A percentile compares a stretch with the other conserved stretches of the same genome.
Conservation (phyloP, 2,329 filamentous ascomycete genomes). For the Colletotrichum simmondsii region DNA sequence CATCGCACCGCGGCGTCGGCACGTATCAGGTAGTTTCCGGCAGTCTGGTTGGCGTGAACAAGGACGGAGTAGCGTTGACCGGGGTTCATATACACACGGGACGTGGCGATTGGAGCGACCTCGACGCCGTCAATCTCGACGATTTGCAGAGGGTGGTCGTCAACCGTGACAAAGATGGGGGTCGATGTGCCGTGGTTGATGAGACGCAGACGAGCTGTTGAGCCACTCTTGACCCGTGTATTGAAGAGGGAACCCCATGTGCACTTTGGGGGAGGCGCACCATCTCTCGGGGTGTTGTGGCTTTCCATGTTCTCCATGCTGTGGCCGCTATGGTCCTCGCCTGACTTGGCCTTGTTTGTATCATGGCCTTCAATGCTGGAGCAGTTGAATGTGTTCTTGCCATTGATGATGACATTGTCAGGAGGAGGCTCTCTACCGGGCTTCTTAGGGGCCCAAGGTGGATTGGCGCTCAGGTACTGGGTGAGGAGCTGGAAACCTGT, state of each 20-base stretch:
- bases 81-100: conserved; percentile 50
- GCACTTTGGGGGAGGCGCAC: conserved; percentile 35
- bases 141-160: conserved; percentile 49
- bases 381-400: conserved; percentile 49
- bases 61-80: conserved; percentile 52
- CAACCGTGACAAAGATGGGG: conserved; percentile 51
- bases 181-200: conserved; percentile 53
- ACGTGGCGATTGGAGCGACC: conserved; percentile 44
- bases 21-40: conserved; percentile 48
- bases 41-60: conserved; percentile 44
- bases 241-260: conserved; percentile 44
- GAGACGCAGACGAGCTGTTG: conserved; percentile 47
- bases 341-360: conserved; percentile 36
- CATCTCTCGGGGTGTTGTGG: conserved; percentile 8
- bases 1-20: conserved; percentile 38
- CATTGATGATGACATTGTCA: conserved; percentile 54
- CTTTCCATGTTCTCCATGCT: conserved; percentile 14
- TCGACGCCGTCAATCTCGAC: conserved; percentile 54
- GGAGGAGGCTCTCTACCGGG: conserved; percentile 52
- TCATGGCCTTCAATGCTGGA: conserved; percentile 12
- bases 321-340: conserved; percentile 15
- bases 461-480: conserved; percentile 41
- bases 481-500: conserved; percentile 45
- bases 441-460: conserved; percentile 45
- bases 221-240: conserved; percentile 42